Evolutionary conservation across 163 green algal species (phyloP), one percentile per base, ranked within the genome.

Genomic region (Scenedesmus sp.): DNA sequence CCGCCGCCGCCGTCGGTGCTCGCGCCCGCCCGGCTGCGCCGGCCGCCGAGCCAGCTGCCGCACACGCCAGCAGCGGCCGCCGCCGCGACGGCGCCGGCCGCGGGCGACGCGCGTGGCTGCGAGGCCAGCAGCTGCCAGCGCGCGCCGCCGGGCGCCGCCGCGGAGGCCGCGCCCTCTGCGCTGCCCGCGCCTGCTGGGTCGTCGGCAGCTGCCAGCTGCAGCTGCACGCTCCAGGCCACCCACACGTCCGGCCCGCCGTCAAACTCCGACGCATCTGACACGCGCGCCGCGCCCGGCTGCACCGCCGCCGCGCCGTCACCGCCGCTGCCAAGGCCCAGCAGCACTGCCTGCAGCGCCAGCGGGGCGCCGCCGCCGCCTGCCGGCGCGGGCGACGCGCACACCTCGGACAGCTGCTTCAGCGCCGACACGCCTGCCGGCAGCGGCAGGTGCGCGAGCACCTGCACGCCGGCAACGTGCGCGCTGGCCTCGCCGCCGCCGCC

Each of bases 331-430:
- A 81, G 50, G 15, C 50, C 51, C 2, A 44, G 18, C 50, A 48
- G 34, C 36, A 50, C 60, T 22, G 62, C 45, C 54, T 70, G 69
- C 51, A 63, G 50, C 26, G 63, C 28, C 20, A 47, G 29, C 20
- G n/a, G n/a, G n/a, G n/a, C n/a, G n/a, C n/a, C n/a, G 60, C 54
- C 62, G 70, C 14, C 33, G 64, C 34, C 54, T 62, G 54, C 31
- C 31, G 9, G 20, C 6, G 18, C 4, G n/a, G 42, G 28, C 26
- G 17, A 0, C 29, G 36, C 45, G 1, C 51, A 65, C 26, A 73
- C 39, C 66, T 83, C 66, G 3, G 65, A 29, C 24, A 83, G n/a
- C 50, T 80, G 62, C 48, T 75, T 80, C 26, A 85, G 29, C 11
- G 34, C 34, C 4, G 11, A 10, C 0, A 83, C 22, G 1, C 66